Evolutionary conservation across 169 alveolate genomes (phyloP), one percentile per base, ranked within the genome.

Genomic region (Plasmodium yoelii): DNA sequence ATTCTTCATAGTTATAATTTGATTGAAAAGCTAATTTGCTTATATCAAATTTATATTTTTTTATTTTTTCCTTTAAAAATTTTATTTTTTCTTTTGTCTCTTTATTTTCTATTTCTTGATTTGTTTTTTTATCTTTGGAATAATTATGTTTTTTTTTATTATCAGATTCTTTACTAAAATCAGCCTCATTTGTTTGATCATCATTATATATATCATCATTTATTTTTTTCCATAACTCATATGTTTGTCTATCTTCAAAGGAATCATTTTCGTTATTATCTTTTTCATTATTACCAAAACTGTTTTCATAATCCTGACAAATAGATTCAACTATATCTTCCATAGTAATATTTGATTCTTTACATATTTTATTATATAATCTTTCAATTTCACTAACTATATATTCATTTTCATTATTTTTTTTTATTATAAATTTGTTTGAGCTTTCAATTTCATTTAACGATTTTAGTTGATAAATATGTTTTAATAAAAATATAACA

Each of bases 371-470:
- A 26, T 24, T 19, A n/a, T 64, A 70, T 47, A 88, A 68, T 61
- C 26, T 82, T 18, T 74, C 84, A 22, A 49, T 87, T 68, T 67
- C 84, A 47, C 68, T 84, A 51, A 82, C 65, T 73, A 69, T 46
- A 69, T 77, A 75, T 59, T 73, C 92, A 67, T 55, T 60, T 69
- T 82, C 77, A 87, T 87, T 73, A 63, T 22, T 82, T 57, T 75
- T 49, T 42, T 77, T 72, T 49, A 28, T 28, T 10, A 46, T 39
- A 9, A 88, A 90, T 47, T 87, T 88, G 77, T 68, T 92, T 46
- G 51, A 90, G 63, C 89, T 92, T 93, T 46, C 90, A 49, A 75
- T 88, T 47, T 82, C 93, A 59, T 22, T 92, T 87, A 64, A 65
- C 22, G 93, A 77, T 88, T 84, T 44, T 88, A 89, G 67, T 74